phyloP scores from a whole-genome alignment of 1,284 basidiomycete species.

The Cryptococcus sp. region DNA sequence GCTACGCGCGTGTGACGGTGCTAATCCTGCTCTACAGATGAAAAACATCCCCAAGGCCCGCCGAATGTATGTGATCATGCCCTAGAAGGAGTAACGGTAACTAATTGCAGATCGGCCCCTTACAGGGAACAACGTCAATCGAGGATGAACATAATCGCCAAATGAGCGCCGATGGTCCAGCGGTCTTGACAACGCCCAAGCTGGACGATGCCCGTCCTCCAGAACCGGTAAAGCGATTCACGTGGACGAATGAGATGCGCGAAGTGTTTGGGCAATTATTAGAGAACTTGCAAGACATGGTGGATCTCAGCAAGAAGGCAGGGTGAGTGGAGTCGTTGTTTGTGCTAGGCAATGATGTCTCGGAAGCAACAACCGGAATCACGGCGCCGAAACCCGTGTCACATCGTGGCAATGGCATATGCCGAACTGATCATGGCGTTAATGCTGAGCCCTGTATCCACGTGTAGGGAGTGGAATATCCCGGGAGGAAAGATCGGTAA shows the following conservation, averaged over 20 bases:
- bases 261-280: conserved; percentile 44
- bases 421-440: not conserved
- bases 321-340: conserved; percentile 24
- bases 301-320: conserved; percentile 37
- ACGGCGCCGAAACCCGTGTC: not conserved
- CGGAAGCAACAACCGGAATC: too few species aligned
- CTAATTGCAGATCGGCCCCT: not conserved
- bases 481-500: conserved; percentile 11
- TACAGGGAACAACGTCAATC: not conserved
- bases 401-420: not conserved
- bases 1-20: not conserved
- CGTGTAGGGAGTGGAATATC: conserved; percentile 29
- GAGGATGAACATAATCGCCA: not conserved
- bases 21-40: conserved; percentile 11
- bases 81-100: too few species aligned
- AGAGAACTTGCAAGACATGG: conserved; percentile 41
- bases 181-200: not conserved
- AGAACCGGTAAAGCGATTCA: conserved; percentile 32
- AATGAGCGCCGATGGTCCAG: not conserved
- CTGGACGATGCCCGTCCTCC: conserved; percentile 18
- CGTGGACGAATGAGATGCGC: conserved; percentile 39
- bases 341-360: too few species aligned
- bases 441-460: not conserved
- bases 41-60: conserved; percentile 12
- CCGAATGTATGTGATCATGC: not conserved